These are phyloP conservation scores for Bromus sterilis DNA, from an alignment of 176 grass and related monocot genomes.

Conservation along the genomic window DNA sequence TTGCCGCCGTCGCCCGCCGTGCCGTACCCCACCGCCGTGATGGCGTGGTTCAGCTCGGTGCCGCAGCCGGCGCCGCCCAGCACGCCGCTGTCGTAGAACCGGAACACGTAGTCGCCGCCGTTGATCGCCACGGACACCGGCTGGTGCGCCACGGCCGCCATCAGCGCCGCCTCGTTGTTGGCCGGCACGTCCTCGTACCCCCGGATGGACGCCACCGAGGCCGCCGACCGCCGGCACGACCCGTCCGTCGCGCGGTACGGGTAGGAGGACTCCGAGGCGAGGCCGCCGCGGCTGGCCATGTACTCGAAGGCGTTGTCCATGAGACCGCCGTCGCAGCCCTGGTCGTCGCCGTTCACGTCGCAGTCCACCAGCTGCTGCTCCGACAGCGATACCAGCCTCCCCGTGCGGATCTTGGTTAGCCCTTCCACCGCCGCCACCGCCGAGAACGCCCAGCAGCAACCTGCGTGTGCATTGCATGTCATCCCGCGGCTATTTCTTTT, in stretches of 20 bases:
- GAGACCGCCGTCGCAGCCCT: conserved; percentile 53
- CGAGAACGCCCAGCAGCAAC: conserved; percentile 69
- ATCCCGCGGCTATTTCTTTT: neutral
- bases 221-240: conserved; percentile 10
- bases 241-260: conserved; percentile 43
- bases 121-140: conserved; percentile 52
- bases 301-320: conserved; percentile 60
- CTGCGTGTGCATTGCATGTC: neutral
- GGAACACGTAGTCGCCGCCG: conserved; percentile 30
- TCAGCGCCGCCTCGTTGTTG: conserved; percentile 38
- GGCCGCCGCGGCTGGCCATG: conserved; percentile 32
- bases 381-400: conserved; percentile 45
- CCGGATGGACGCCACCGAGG: neutral
- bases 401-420: conserved; percentile 35
- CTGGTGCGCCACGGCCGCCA: conserved; percentile 44
- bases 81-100: conserved; percentile 51
- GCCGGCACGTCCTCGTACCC: conserved; percentile 48
- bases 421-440: conserved; percentile 58
- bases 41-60: conserved; percentile 41
- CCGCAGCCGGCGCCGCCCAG: conserved; percentile 26
- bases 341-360: conserved; percentile 36
- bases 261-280: conserved; percentile 42
- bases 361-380: conserved; percentile 73
- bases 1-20: conserved; percentile 33
- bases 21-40: conserved; percentile 59